A percentile compares a stretch with the other conserved stretches of the same genome.
Evolutionary conservation across 2,329 filamentous ascomycete species (phyloP).

Genomic region (Aspergillus aculeatinus): DNA sequence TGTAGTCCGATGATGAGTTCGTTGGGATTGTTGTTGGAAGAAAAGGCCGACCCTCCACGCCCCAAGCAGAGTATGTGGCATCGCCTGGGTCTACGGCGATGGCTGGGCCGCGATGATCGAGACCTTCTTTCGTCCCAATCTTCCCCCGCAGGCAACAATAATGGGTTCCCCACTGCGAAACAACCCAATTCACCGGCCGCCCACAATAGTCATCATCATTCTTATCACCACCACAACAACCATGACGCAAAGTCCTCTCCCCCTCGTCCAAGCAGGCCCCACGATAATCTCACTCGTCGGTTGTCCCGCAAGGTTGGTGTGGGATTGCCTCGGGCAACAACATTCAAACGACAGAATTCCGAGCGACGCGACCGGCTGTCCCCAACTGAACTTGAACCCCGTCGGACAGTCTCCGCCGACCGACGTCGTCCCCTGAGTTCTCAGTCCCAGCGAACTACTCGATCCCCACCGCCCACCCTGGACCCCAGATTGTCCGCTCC

Average conservation of each 20-base stretch:
- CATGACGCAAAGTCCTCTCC: slow-evolving; percentile 18
- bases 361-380: slow-evolving; percentile 73
- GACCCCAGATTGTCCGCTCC: slow-evolving; percentile 42
- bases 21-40: slow-evolving; percentile 36
- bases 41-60: slow-evolving; percentile 31
- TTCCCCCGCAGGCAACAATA: slow-evolving; percentile 17
- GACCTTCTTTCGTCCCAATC: slow-evolving; percentile 29
- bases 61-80: slow-evolving; percentile 49
- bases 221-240: slow-evolving; percentile 10
- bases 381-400: slow-evolving; percentile 61
- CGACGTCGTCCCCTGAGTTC: slow-evolving; percentile 44
- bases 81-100: slow-evolving; percentile 43
- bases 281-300: slow-evolving; percentile 36
- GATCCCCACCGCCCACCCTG: slow-evolving; percentile 41
- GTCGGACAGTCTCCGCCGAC: slow-evolving; percentile 66
- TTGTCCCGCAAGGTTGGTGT: slow-evolving; percentile 63
- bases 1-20: slow-evolving; percentile 38
- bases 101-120: slow-evolving; percentile 44
- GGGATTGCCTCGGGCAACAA: slow-evolving; percentile 71
- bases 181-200: slow-evolving; percentile 14
- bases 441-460: slow-evolving; percentile 43
- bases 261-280: slow-evolving; percentile 21
- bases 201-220: slow-evolving; percentile 5
- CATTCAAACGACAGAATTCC: slow-evolving; percentile 79
- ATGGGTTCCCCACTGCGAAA: slow-evolving; percentile 13